These are phyloP conservation scores for Fusarium sp. DNA, from an alignment of 2,329 filamentous ascomycete genomes.

Conservation along the genomic window DNA sequence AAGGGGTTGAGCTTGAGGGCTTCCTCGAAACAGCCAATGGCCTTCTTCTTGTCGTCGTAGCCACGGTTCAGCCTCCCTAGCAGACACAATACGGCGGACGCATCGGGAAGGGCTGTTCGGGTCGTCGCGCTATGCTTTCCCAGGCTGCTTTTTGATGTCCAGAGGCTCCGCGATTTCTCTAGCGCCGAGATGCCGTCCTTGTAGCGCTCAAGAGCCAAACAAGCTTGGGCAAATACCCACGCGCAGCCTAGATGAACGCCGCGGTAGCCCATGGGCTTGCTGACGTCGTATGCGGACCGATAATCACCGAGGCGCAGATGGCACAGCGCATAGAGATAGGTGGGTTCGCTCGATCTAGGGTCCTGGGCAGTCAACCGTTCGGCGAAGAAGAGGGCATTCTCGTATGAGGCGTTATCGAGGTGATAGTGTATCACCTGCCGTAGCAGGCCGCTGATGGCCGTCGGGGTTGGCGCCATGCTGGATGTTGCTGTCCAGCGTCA, in stretches of 20 bases:
- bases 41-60: conserved; percentile 86
- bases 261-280: conserved; percentile 78
- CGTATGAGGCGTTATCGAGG: conserved; percentile 90
- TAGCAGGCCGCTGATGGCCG: conserved; percentile 67
- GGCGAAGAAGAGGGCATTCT: conserved; percentile 95
- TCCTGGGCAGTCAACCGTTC: conserved; percentile 90
- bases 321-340: conserved; percentile 87
- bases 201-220: conserved; percentile 82
- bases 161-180: conserved; percentile 84
- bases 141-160: conserved; percentile 82
- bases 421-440: conserved; percentile 76
- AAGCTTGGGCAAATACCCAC: conserved; percentile 93
- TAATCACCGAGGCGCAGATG: conserved; percentile 87
- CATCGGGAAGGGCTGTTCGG: conserved; percentile 84
- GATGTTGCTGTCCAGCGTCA: conserved; percentile 44
- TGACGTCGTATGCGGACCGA: conserved; percentile 88
- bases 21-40: conserved; percentile 89
- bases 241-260: conserved; percentile 88
- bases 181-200: conserved; percentile 87
- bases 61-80: conserved; percentile 90
- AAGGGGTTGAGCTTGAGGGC: conserved; percentile 92
- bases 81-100: conserved; percentile 85
- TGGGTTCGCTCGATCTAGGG: conserved; percentile 82
- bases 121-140: conserved; percentile 86
- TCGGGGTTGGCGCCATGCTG: conserved; percentile 68